Evolutionary conservation across 2,329 filamentous ascomycete genomes (phyloP), one percentile per base, ranked within the genome.

Genomic region (Leptosphaerulina australis): DNA sequence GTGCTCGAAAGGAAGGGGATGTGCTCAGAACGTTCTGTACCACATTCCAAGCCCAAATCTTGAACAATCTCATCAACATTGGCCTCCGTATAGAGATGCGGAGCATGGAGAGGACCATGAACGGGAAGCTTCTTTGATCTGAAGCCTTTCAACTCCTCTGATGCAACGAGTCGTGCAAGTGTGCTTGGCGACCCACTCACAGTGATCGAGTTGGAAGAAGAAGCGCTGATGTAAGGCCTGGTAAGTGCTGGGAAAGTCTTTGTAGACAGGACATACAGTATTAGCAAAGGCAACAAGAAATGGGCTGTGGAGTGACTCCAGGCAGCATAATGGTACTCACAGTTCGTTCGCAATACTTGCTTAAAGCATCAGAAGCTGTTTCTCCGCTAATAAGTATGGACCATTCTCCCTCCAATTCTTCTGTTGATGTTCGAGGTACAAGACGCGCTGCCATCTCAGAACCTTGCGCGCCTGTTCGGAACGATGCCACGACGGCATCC

Each of bases 381-480:
- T 17, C 30, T 9, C 22, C 31, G 4, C 20, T 12, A 9, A 35
- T 11, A 21, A 35, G 2, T 11, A 21, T 21, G n/a, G n/a, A n/a
- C n/a, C n/a, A n/a, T n/a, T n/a, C n/a, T n/a, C n/a, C n/a, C n/a
- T n/a, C n/a, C n/a, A n/a, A n/a, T n/a, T n/a, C n/a, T n/a, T n/a
- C n/a, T n/a, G n/a, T n/a, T n/a, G n/a, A n/a, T n/a, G n/a, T n/a
- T n/a, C n/a, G n/a, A n/a, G n/a, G n/a, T n/a, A n/a, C n/a, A n/a
- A n/a, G n/a, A n/a, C n/a, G n/a, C n/a, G n/a, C n/a, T n/a, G n/a
- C n/a, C n/a, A n/a, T n/a, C n/a, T n/a, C n/a, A n/a, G n/a, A n/a
- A n/a, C n/a, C n/a, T n/a, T n/a, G n/a, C n/a, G n/a, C n/a, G 15
- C 68, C 70, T 1, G 66, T 53, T 26, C 70, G 53, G 44, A 73